phyloP scores from a whole-genome alignment of 768 basidiomycete genomes.

The Tephrocybe sp. region DNA sequence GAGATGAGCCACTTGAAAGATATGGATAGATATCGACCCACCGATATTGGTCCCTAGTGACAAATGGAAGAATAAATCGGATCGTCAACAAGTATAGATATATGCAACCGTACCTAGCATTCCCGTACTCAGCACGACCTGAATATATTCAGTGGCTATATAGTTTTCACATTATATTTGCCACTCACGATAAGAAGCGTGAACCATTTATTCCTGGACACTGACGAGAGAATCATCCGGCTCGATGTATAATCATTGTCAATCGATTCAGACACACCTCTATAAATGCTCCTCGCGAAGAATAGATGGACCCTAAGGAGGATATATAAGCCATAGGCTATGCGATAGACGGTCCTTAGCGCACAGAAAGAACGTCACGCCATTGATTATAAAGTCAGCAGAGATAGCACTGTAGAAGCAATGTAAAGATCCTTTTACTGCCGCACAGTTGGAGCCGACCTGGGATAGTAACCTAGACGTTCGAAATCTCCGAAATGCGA shows the following conservation, averaged over 20 bases:
- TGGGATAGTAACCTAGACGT: background rate
- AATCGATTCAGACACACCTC: background rate
- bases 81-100: background rate
- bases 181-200: conserved; percentile 1
- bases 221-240: background rate
- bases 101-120: background rate
- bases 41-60: background rate
- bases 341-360: background rate
- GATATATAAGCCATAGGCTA: background rate
- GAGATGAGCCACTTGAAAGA: no score
- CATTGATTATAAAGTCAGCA: conserved; percentile 1
- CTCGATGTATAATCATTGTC: no score
- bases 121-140: conserved; percentile 1
- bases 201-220: conserved; percentile 5
- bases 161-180: background rate
- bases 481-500: conserved; percentile 1
- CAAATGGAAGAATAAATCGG: background rate
- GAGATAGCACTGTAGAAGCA: background rate
- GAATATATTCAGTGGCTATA: background rate
- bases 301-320: conserved; percentile 1
- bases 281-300: conserved; percentile 1
- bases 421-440: background rate
- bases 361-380: conserved; percentile 3
- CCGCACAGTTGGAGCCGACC: background rate
- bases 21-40: background rate